Conservation (phyloP, 139 green algal species). For the Volvox africanus region DNA sequence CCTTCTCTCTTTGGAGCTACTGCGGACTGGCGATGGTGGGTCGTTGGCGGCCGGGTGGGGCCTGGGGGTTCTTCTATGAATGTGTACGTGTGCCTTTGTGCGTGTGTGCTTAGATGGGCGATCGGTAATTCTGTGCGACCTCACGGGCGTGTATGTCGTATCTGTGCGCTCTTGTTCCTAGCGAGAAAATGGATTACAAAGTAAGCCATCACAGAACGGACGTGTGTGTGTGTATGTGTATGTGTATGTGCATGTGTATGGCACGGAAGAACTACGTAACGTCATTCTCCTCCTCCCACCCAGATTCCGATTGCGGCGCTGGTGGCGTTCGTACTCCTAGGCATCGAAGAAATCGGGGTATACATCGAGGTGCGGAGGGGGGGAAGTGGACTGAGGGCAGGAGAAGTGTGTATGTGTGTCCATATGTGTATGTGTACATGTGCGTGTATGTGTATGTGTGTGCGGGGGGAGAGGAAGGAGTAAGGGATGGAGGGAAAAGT, state of each 20-base stretch:
- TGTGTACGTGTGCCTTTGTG: too few species aligned
- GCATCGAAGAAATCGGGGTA: conserved; percentile 75
- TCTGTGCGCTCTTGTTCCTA: neutral
- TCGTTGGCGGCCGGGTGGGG: neutral
- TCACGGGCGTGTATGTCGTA: neutral
- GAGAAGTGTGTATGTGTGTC: neutral
- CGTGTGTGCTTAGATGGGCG: too few species aligned
- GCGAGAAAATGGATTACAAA: too few species aligned
- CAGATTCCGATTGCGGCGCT: conserved; percentile 55
- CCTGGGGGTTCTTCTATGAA: neutral
- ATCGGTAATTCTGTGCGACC: too few species aligned
- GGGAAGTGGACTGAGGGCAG: neutral
- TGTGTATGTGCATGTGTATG: neutral
- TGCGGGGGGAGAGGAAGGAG: neutral
- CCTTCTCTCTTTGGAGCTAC: conserved; percentile 68
- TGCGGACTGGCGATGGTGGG: conserved; percentile 56
- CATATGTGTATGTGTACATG: neutral
- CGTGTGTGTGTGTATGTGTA: too few species aligned
- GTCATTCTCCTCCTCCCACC: neutral
- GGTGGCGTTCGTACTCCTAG: conserved; percentile 76
- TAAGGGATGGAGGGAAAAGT: too few species aligned
- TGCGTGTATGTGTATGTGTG: neutral
- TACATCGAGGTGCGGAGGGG: conserved; percentile 65
- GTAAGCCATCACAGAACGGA: too few species aligned
- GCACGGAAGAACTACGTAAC: neutral